These are phyloP conservation scores for Saururus chinensis DNA, from an alignment of 164 flowering plant genomes.

Conservation along the genomic window DNA sequence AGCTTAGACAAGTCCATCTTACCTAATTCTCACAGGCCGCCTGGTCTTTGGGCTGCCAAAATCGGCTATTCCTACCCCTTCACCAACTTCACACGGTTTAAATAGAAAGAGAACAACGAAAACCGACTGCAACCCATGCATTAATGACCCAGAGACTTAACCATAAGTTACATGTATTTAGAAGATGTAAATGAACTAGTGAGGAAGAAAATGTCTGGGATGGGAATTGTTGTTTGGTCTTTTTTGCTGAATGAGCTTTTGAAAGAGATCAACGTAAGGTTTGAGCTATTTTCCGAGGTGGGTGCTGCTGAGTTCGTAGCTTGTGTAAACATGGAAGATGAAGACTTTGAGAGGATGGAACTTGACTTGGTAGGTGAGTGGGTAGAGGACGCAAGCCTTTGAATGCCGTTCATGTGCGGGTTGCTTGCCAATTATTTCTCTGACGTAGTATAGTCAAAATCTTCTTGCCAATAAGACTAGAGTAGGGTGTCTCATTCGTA, in stretches of 20 bases:
- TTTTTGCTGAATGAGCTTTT: background rate
- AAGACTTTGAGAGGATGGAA: background rate
- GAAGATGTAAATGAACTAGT: background rate
- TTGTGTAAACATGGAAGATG: background rate
- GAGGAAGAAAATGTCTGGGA: too few relatives aligned
- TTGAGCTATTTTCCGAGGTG: background rate
- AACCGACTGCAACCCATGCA: background rate
- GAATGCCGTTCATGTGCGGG: background rate
- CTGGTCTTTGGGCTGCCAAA: background rate
- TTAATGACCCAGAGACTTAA: too few relatives aligned
- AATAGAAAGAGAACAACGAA: background rate
- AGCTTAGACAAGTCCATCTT: background rate
- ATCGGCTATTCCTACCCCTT: background rate
- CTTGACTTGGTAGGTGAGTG: background rate
- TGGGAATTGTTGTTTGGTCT: background rate
- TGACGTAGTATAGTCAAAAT: too few relatives aligned
- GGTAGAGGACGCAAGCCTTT: background rate
- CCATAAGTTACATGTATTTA: too few relatives aligned
- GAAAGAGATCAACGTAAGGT: background rate
- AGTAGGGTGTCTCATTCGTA: too few relatives aligned
- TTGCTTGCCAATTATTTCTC: too few relatives aligned
- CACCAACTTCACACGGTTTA: background rate
- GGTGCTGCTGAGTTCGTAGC: too few relatives aligned
- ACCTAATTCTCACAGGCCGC: background rate
- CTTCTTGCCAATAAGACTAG: too few relatives aligned